Evolutionary conservation across 139 green algal genomes (phyloP), one percentile per base, ranked within the genome.

Genomic region (Volvox reticuliferus): DNA sequence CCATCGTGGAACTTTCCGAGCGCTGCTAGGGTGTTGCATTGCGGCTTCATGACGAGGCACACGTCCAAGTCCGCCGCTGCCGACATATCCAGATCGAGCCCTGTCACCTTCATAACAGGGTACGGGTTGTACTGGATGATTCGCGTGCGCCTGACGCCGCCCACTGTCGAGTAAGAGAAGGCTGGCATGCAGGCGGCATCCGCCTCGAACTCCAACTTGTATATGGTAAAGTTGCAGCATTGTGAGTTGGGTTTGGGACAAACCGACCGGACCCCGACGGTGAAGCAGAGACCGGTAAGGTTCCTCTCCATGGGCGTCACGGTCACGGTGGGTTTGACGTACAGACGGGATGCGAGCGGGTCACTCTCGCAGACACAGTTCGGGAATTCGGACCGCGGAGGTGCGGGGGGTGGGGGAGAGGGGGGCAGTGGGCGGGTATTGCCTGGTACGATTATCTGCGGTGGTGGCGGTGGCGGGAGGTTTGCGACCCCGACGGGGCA

Each of bases 131-230:
- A 20, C 87, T 93, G 87, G 81, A 90, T 91, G 18, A 90, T 68
- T 2, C 22, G 62, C 1, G 87, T 16, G 55, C 81, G 36, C 55
- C 6, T 55, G 2, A 44, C 33, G 73, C 82, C 87, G 30, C 92
- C 61, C 5, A 93, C 35, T 0, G 69, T 91, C 20, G 87, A 83
- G 82, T 93, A 93, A 12, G 71, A 63, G 1, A 93, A 65, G 2
- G 91, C 50, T 6, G 28, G 37, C 21, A 21, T 0, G 87, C 91
- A 93, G 3, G 0, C 30, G 28, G 50, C 30, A 32, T 89, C 84
- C 26, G 69, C 87, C 22, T 92, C 75, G 35, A 93, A 85, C 73
- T 93, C 91, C 24, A 93, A 24, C 86, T 93, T 92, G 65, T 92
- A 81, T 0, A 92, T 50, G 21, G 82, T 79, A 32, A 92, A 88